A percentile compares a stretch with the other conserved stretches of the same genome.
Conservation (phyloP, 1,139 yeast species). For the Saccharomycopsis hybrid region DNA sequence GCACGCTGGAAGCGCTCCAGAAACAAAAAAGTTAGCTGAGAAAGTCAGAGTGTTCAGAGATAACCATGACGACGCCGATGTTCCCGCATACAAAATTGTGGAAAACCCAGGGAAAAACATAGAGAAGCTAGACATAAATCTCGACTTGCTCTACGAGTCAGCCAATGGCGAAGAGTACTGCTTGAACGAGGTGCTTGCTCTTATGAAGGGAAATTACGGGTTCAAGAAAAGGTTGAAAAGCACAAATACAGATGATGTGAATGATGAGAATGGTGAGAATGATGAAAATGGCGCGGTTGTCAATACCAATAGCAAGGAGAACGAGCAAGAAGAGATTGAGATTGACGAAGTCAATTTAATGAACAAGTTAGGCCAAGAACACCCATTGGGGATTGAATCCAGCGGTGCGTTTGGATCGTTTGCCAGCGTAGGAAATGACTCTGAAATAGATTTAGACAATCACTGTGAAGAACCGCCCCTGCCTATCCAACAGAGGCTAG, state of each 20-base stretch:
- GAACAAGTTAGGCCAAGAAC: neutral
- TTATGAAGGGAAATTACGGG: slow-evolving; percentile 33
- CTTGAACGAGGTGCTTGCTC: slow-evolving; percentile 57
- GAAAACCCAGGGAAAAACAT: slow-evolving; percentile 51
- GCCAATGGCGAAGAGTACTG: slow-evolving; percentile 48
- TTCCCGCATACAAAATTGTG: slow-evolving; percentile 41
- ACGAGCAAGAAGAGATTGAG: neutral
- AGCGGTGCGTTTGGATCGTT: no score
- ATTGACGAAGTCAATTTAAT: no score
- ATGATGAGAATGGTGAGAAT: no score
- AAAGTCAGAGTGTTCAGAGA: slow-evolving; percentile 37
- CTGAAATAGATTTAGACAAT: slow-evolving; percentile 5
- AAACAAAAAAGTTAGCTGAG: slow-evolving; percentile 20
- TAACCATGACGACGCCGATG: slow-evolving; percentile 23
- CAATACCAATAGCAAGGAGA: neutral
- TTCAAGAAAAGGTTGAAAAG: neutral
- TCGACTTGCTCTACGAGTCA: slow-evolving; percentile 47
- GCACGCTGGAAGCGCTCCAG: slow-evolving; percentile 22
- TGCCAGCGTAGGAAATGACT: no score
- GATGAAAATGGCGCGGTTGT: no score
- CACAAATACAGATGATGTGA: no score
- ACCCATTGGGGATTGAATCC: no score
- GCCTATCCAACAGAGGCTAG: no score
- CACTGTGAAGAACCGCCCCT: slow-evolving; percentile 1
- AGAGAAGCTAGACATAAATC: slow-evolving; percentile 59